Evolutionary conservation across 192 early-diverging fungal genomes (phyloP), one percentile per base, ranked within the genome.

Genomic region (Thoreauomyces humboldtii): DNA sequence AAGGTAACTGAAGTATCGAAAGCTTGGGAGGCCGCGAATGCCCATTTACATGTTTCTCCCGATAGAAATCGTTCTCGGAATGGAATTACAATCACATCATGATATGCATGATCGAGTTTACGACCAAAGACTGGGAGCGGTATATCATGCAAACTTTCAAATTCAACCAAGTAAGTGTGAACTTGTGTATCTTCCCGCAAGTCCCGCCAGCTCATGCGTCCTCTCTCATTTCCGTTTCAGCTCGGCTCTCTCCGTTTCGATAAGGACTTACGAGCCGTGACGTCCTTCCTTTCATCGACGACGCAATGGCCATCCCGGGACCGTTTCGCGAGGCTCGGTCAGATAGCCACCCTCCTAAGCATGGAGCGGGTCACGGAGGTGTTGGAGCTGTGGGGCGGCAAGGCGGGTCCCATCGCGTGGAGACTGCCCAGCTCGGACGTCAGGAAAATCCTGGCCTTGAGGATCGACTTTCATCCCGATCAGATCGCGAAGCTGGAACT

Each of bases 211-310:
- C 48, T 51, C 25, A 25, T 51, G 48, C 48, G 32, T n/a, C 15
- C 51, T 54, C 17, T 35, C 34, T 58, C 33, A n/a, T 58, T 58
- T 21, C 38, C 17, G 9, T 9, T 41, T 27, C 31, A 88, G 74
- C 85, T 94, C 38, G 97, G 97, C 0, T 92, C 91, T 2, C 79
- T 97, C 31, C 83, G 89, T 46, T 94, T 98, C 67, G 97, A 99
- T 55, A 91, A 91, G 71, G 95, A 99, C 67, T 68, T 98, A 9
- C 81, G 96, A 0, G 72, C 82, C 11, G 73, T 95, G 7, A 85
- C 72, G 2, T 31, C 72, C 11, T 69, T 61, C 54, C 51, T 77
- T 17, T 55, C 68, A 1, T 54, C 70, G n/a, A 33, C 62, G n/a
- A 80, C 90, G 0, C 75, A 77, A 2, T 81, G 77, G 72, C 65